phyloP scores from a whole-genome alignment of 139 green algal genomes.

The Pleodorina starrii region DNA sequence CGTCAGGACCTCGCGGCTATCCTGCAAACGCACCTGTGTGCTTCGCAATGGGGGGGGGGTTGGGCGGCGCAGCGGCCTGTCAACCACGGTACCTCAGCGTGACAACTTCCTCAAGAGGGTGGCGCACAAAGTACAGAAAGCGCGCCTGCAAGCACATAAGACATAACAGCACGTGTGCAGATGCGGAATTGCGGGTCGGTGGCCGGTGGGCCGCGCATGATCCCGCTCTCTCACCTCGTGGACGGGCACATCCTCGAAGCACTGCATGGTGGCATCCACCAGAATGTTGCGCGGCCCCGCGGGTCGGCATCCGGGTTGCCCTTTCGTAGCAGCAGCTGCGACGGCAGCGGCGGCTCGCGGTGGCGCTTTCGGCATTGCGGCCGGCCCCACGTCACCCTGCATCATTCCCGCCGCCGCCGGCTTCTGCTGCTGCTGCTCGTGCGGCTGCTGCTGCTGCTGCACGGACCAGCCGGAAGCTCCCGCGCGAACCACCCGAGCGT shows the following conservation, averaged over 20 bases:
- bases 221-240: slow-evolving; percentile 42
- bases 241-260: not conserved
- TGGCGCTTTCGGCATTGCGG: not conserved
- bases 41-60: not conserved
- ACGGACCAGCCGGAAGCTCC: too few species aligned
- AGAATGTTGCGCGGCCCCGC: slow-evolving; percentile 6
- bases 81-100: too few species aligned
- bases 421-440: not conserved
- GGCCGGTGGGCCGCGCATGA: too few species aligned
- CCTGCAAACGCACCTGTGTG: not conserved
- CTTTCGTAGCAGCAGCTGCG: too few species aligned
- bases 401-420: not conserved
- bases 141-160: not conserved
- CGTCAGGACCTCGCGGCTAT: not conserved
- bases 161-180: not conserved
- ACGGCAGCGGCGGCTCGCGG: too few species aligned
- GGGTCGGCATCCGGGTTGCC: not conserved
- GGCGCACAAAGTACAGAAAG: too few species aligned
- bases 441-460: too few species aligned
- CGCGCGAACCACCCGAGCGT: too few species aligned
- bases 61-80: not conserved
- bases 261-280: slow-evolving; percentile 37
- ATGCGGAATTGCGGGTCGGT: too few species aligned
- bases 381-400: not conserved
- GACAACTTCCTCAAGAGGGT: too few species aligned